Percentiles rank a stretch among this genome's conserved stretches.
Conservation (phyloP, 2,329 filamentous ascomycete genomes). For the Cladobotryum mycophilum region DNA sequence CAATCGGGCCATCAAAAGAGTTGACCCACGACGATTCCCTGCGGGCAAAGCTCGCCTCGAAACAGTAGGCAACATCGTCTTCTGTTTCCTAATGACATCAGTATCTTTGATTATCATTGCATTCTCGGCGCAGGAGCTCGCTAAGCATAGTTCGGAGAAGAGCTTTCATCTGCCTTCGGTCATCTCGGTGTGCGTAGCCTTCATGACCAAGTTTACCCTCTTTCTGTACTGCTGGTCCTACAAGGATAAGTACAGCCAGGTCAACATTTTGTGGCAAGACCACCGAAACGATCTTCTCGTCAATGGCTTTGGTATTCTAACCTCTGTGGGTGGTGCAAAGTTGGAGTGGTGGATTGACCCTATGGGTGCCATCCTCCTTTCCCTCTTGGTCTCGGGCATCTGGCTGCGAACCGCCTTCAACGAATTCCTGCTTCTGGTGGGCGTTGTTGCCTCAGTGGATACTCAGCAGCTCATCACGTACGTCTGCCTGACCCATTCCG, state of each 20-base stretch:
- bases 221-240: conserved; percentile 92
- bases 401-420: conserved; percentile 82
- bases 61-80: conserved; percentile 91
- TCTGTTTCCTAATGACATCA: conserved; percentile 92
- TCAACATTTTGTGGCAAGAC: conserved; percentile 91
- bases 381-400: conserved; percentile 66
- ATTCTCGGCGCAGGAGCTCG: conserved; percentile 70
- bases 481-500: conserved; percentile 79
- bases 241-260: conserved; percentile 84
- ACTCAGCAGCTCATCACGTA: conserved; percentile 94
- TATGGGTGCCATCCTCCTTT: conserved; percentile 79
- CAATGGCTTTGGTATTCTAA: conserved; percentile 89
- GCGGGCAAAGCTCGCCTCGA: conserved; percentile 91
- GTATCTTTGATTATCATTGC: conserved; percentile 91
- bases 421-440: conserved; percentile 88
- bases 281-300: conserved; percentile 96
- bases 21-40: conserved; percentile 81
- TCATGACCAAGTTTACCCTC: conserved; percentile 72
- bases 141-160: conserved; percentile 48
- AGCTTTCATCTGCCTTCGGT: conserved; percentile 75
- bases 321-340: conserved; percentile 84
- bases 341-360: conserved; percentile 94
- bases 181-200: conserved; percentile 78
- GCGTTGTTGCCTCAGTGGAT: conserved; percentile 76
- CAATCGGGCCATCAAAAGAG: conserved; percentile 79